Evolutionary conservation across 192 early-diverging fungal genomes (phyloP).

Genomic region (Radiomyces spectabilis): DNA sequence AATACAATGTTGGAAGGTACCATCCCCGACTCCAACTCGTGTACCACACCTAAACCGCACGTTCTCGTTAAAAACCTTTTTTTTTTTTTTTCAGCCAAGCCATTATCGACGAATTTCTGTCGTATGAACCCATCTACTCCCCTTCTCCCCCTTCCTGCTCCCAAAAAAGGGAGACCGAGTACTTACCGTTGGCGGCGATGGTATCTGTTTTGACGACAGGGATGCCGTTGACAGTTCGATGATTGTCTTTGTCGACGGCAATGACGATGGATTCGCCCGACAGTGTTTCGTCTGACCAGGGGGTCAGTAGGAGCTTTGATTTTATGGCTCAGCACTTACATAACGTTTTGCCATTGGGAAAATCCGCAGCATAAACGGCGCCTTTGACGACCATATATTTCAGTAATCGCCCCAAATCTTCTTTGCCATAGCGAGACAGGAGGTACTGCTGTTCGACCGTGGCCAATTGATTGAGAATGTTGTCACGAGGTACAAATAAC

Average conservation of each 20-base stretch:
- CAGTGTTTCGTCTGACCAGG: constrained; percentile 4
- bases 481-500: constrained; percentile 30
- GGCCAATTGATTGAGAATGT: constrained; percentile 19
- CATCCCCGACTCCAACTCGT: constrained; percentile 20
- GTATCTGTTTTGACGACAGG: constrained; percentile 2
- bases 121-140: not conserved
- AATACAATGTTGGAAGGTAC: constrained; percentile 38
- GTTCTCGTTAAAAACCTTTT: not conserved
- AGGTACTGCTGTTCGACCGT: constrained; percentile 7
- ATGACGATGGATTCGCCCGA: not conserved
- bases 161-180: not conserved
- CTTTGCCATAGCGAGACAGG: not conserved
- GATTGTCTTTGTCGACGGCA: not conserved
- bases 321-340: not conserved
- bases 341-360: not conserved
- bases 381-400: constrained; percentile 5
- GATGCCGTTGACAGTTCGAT: constrained; percentile 7
- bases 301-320: not conserved
- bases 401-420: not conserved
- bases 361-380: not conserved
- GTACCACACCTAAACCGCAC: constrained; percentile 24
- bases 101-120: not conserved
- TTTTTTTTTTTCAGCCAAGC: not conserved
- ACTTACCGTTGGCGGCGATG: constrained; percentile 23
- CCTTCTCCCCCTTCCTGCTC: too few species aligned